Base-by-base conservation (phyloP, 768 basidiomycete genomes). In the Cyclocybe aegerita region DNA sequence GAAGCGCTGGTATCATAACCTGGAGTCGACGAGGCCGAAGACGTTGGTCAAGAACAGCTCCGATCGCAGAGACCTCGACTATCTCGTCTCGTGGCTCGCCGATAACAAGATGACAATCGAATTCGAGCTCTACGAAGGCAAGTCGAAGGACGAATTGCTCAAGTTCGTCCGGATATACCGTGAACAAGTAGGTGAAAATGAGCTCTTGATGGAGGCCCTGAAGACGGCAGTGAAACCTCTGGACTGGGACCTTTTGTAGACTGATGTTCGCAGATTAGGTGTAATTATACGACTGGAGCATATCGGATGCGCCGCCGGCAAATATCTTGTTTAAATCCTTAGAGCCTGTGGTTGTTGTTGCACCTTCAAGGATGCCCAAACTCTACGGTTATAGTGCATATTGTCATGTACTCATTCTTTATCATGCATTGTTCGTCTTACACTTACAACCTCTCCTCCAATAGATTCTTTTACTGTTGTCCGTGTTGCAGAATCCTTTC, bases 1-100 rank as follows among this genome's bases (percentile, higher is more conserved):
- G 49, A 64, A 63, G 46, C 51, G 66, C n/a, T 67, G 64, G 66
- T 58, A 54, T 46, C n/a, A 14, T 2, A 61, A 29, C 37, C 48
- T 41, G 16, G 55, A 60, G 7, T 65, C 66, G 17, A 57, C 55
- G n/a, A 54, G 58, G 29, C 66, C 63, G 11, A 57, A 60, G 50
- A 63, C 64, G n/a, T 29, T 57, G n/a, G 6, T 32, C 10, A 66
- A 64, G 34, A 56, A n/a, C 12, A 14, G 29, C 3, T 54, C 58
- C 3, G 65, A 66, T 37, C 50, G 49, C 39, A 16, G 36, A 1
- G 65, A 65, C 46, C 51, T 65, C 17, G 55, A 56, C 17, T 65
- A 51, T 41, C 34, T 66, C 36, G 39, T 62, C 16, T 5, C 16
- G 4, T 66, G 65, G 65, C 59, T 66, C 30, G 52, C 46, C 9